Percentiles rank a stretch among this genome's conserved stretches.
Conservation (phyloP, 2,329 filamentous ascomycete genomes). For the Niveomyces coronatus region DNA sequence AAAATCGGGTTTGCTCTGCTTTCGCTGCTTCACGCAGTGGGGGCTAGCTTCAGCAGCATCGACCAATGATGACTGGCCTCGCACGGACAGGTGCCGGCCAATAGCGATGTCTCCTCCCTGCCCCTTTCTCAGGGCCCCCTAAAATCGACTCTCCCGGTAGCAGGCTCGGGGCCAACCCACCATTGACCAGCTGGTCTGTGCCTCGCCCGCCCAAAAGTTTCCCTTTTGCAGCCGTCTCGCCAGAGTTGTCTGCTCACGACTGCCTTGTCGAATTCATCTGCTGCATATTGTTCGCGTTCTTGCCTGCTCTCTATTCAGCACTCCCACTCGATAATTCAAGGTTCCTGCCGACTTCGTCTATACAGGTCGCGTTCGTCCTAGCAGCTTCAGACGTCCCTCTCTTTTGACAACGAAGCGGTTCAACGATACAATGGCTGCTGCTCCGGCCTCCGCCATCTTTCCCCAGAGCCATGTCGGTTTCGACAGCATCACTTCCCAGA, state of each 20-base stretch:
- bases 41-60: not conserved
- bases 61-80: constrained; percentile 7
- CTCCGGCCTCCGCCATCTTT: constrained; percentile 65
- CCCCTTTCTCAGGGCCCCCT: constrained; percentile 9
- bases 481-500: constrained; percentile 99
- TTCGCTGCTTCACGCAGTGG: constrained; percentile 4
- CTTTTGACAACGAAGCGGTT: constrained; percentile 1
- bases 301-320: constrained; percentile 9
- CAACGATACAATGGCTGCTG: constrained; percentile 37
- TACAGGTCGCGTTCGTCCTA: constrained; percentile 1
- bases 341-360: not conserved
- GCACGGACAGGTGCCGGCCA: constrained; percentile 9
- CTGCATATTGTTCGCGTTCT: not conserved
- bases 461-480: constrained; percentile 99
- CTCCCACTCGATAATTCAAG: constrained; percentile 1
- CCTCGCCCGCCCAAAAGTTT: constrained; percentile 9
- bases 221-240: constrained; percentile 9
- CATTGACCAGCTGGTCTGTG: constrained; percentile 8
- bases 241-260: constrained; percentile 8
- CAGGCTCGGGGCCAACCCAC: not conserved
- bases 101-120: constrained; percentile 6
- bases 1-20: constrained; percentile 9
- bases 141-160: constrained; percentile 4
- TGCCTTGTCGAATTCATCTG: constrained; percentile 6
- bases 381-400: not conserved